Base-by-base conservation (phyloP, 257 asterid species). In the Cordia subcordata region DNA sequence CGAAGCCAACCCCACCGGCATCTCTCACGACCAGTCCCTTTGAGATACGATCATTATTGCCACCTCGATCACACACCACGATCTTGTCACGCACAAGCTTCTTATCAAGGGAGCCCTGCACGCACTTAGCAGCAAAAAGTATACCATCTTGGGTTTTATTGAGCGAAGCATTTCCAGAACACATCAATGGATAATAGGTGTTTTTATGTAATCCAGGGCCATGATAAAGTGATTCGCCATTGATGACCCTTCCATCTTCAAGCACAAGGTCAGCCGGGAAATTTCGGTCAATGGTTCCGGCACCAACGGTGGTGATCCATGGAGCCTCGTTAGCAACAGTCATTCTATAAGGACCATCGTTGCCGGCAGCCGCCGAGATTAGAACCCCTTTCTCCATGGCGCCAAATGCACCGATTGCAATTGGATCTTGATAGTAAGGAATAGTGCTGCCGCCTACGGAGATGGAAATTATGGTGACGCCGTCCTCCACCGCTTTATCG, bases 271-370 rank as follows among this genome's bases (percentile, higher is more conserved):
- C 85, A 1, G 96, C 96, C 0, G 84, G 87, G 33, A 90, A 90
- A 15, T 32, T 79, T 18, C 98, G 57, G 49, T 90, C 98, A 0
- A 90, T 87, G 0, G 98, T 90, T 72, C n/a, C n/a, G n/a, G n/a
- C 98, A 0, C 98, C 98, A 8, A 90, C 90, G 0, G 87, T 87
- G 0, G 92, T 87, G 50, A 90, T 79, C 98, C 97, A 90, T 0
- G 97, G 96, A 3, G 96, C 86, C 5, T 81, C 83, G 53, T 90
- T 90, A 2, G 91, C 85, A 13, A 87, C 96, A 0, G 89, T 79
- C 84, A 68, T 73, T 52, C 60, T 52, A n/a, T 60, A 45, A 0
- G 97, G 96, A 0, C 97, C 97, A 0, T 85, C 94, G 10, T 90
- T 90, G 0, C 97, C 97, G 0, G 96, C 96, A 5, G 97, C 83